Evolutionary conservation across 306 rosid genomes (phyloP), one percentile per base, ranked within the genome.

Genomic region (Hylodesmum podocarpum): DNA sequence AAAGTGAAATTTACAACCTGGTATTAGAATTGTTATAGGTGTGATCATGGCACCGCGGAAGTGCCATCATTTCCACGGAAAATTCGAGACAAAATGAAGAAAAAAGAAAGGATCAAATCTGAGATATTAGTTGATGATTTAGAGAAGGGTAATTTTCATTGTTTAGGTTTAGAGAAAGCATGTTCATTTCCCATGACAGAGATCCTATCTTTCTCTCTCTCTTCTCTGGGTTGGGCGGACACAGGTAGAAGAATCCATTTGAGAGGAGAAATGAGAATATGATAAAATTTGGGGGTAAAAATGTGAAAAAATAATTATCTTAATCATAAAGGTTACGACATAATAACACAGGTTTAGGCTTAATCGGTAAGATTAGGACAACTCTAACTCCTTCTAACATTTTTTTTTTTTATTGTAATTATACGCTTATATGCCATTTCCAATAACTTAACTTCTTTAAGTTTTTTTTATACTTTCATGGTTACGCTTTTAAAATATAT

Each of bases 1-100:
- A 64, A 44, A 15, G 46, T 27, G 15, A 19, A 39, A 65, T 72
- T 22, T 73, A 82, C 46, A 54, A 88, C 92, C 88, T 68, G 72
- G n/a, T 40, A 77, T 16, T 81, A 27, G 47, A 74, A 63, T 63
- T 66, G 34, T 21, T 66, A 40, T 21, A 16, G 15, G 57, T 43
- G 64, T 55, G 88, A 65, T 86, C 86, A 36, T 36, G 75, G 18
- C 66, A 71, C 4, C 37, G 71, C 14, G 86, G 82, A 22, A 64
- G 70, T 33, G 40, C 83, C 51, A 53, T 21, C 72, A 75, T 80
- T 66, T 49, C 77, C 61, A 58, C 40, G 34, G 49, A 78, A 63
- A 78, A 53, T 78, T n/a, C n/a, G n/a, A n/a, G n/a, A 43, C 55
- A 33, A 54, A 41, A 58, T 40, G 8, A 66, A 50, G 31, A 29